These are phyloP conservation scores for Cercospora sesami DNA, from an alignment of 2,329 filamentous ascomycete genomes.

Conservation along the genomic window DNA sequence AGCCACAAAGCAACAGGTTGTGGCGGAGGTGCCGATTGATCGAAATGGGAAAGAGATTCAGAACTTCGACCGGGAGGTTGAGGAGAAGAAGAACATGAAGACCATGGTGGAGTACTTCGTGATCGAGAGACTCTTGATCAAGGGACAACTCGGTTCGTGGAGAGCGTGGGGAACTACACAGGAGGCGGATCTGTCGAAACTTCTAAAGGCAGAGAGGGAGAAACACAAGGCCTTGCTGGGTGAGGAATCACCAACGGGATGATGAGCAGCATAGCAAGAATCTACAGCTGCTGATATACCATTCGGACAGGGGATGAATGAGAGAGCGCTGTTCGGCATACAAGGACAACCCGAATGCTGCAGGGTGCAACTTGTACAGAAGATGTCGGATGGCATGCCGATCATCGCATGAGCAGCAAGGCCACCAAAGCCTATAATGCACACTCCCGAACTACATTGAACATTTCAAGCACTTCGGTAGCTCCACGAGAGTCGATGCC, in stretches of 20 bases:
- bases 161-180: conserved; percentile 52
- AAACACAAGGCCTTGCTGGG: conserved; percentile 16
- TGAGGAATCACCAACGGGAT: not conserved
- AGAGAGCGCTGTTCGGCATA: not conserved
- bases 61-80: conserved; percentile 39
- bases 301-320: not conserved
- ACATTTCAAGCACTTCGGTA: not conserved
- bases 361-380: not conserved
- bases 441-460: not conserved
- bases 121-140: conserved; percentile 49
- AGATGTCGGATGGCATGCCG: not conserved
- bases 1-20: conserved; percentile 15
- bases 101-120: conserved; percentile 54
- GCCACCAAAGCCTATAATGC: not conserved
- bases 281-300: not conserved
- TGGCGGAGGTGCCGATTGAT: conserved; percentile 37
- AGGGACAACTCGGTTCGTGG: conserved; percentile 47
- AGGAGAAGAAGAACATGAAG: conserved; percentile 40
- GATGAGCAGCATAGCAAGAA: not conserved
- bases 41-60: conserved; percentile 32
- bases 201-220: conserved; percentile 34
- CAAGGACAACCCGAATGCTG: not conserved
- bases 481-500: not conserved
- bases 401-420: not conserved
- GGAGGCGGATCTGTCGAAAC: conserved; percentile 44